Evolutionary conservation across 768 basidiomycete genomes (phyloP), one percentile per base, ranked within the genome.

Genomic region (Lentinula raphanica): DNA sequence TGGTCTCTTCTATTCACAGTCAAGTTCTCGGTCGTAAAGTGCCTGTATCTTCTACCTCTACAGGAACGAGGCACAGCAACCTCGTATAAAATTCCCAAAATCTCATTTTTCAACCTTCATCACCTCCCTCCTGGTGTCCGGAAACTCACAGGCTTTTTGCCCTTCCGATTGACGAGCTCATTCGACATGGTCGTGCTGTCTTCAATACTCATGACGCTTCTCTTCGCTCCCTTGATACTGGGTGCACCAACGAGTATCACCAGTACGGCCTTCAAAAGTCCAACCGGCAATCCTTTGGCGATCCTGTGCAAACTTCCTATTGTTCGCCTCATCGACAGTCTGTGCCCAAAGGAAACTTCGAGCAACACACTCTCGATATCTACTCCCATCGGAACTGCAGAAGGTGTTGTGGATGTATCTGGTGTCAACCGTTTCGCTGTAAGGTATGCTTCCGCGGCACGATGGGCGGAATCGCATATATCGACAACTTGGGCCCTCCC

Each of bases 371-470:
- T 55, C 1, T 31, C 60, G 23, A 74, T 80, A 25, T 56, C 59
- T 3, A 89, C 88, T 1, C 73, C 77, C 17, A 58, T 88, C 25
- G 88, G 88, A 17, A 68, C 70, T 19, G 88, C 88, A 8, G 66
- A 68, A 17, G 88, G 88, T 29, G 73, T 76, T 3, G 39, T 71
- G 3, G 81, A 82, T 60, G 69, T 72, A 17, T 66, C 75, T 46
- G 82, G 80, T 29, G 82, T 78, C 27, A 69, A 73, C 51, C 76
- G 87, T 40, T 90, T 85, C 66, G 67, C 81, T 31, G 87, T 87
- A 58, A 84, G 78, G 64, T 92, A 92, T 67, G 89, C 83, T 7
- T 74, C 74, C 57, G 85, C 86, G 5, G 60, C 72, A 13, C 77
- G 89, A 57, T 92, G 87, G 85, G 69, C 74, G 44, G 72, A 79